Evolutionary conservation across 176 grass and related monocot genomes (phyloP).

Genomic region (Carex littledalei): DNA sequence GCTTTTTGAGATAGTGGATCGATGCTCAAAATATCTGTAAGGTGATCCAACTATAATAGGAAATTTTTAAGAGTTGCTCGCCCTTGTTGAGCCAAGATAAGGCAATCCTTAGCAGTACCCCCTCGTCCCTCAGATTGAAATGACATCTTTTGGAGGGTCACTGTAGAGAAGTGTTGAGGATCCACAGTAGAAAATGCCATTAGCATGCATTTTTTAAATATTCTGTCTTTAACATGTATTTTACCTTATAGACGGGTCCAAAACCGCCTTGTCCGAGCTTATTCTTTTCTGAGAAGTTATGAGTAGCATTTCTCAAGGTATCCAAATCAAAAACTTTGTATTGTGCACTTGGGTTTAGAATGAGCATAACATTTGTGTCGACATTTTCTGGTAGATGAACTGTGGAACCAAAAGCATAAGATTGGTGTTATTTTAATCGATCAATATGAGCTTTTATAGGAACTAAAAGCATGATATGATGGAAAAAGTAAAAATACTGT

Average conservation of each 20-base stretch:
- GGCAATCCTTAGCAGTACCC: too few relatives aligned
- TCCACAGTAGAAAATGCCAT: neutral
- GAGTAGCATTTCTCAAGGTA: conserved; percentile 7
- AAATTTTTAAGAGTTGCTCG: too few relatives aligned
- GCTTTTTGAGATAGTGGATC: neutral
- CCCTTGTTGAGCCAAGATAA: too few relatives aligned
- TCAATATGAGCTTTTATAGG: neutral
- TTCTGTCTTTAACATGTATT: neutral
- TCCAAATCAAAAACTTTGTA: conserved; percentile 8
- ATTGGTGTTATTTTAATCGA: neutral
- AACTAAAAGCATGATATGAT: neutral
- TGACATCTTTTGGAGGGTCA: too few relatives aligned
- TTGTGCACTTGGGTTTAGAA: conserved; percentile 12
- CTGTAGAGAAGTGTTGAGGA: neutral
- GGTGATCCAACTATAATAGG: too few relatives aligned
- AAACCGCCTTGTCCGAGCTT: conserved; percentile 28
- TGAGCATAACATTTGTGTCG: neutral
- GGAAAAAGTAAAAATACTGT: neutral
- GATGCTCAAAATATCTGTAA: neutral
- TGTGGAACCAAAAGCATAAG: neutral
- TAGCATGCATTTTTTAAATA: neutral
- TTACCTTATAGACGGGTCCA: conserved; percentile 21
- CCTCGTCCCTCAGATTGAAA: too few relatives aligned
- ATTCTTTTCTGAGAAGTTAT: conserved; percentile 24
- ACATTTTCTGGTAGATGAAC: neutral